Percentiles rank a stretch among this genome's conserved stretches.
Evolutionary conservation across 2,329 filamentous ascomycete genomes (phyloP).

Genomic region (Fusarium xyrophilum): DNA sequence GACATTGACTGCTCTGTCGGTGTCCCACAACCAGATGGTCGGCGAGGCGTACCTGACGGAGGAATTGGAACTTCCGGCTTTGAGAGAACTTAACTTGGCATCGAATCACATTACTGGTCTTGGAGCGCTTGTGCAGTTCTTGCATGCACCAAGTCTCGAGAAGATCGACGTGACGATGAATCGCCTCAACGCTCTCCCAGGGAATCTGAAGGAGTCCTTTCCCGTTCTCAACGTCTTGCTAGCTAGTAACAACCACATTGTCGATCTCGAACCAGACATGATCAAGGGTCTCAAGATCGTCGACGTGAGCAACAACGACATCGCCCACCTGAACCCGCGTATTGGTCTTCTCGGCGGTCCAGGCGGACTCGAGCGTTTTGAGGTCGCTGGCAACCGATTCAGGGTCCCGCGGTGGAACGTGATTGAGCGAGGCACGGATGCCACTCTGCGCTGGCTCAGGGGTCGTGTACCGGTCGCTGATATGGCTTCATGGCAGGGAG

Average conservation of each 20-base stretch:
- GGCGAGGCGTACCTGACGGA: constrained; percentile 70
- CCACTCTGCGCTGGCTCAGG: constrained; percentile 80
- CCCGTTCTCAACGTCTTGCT: constrained; percentile 74
- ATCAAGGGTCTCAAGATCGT: constrained; percentile 74
- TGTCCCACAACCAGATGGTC: constrained; percentile 77
- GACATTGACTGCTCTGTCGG: constrained; percentile 73
- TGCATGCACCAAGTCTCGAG: constrained; percentile 77
- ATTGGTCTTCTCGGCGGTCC: constrained; percentile 77
- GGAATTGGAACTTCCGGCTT: constrained; percentile 71
- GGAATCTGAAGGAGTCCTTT: constrained; percentile 67
- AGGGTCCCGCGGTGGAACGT: constrained; percentile 85
- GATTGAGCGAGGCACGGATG: constrained; percentile 85
- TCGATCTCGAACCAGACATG: constrained; percentile 73
- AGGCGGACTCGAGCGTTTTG: constrained; percentile 67
- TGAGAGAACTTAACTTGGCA: constrained; percentile 79
- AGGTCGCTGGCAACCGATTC: constrained; percentile 86
- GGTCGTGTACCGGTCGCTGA: constrained; percentile 73
- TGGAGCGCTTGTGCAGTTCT: constrained; percentile 66
- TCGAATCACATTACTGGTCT: constrained; percentile 77
- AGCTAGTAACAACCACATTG: constrained; percentile 79
- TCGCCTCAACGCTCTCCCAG: constrained; percentile 74
- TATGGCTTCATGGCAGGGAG: constrained; percentile 62
- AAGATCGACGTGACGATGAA: constrained; percentile 85
- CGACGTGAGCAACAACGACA: constrained; percentile 79
- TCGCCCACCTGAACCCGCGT: constrained; percentile 79